These are phyloP conservation scores for Pulicaria dysenterica DNA, from an alignment of 129 eudicot genomes.

Conservation along the genomic window DNA sequence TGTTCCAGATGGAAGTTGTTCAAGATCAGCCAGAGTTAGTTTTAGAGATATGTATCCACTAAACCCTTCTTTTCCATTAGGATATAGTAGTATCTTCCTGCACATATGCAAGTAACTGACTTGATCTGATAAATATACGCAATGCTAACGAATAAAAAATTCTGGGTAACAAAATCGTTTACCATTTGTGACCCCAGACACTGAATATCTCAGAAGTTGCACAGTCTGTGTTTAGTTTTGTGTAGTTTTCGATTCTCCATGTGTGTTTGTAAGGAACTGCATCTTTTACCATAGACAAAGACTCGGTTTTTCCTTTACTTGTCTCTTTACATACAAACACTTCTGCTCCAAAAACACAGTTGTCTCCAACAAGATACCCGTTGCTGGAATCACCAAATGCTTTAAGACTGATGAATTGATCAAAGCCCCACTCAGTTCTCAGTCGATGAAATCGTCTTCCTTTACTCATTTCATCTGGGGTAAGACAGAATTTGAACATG, in stretches of 20 bases:
- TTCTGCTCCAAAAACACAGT: constrained; percentile 67
- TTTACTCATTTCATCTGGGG: constrained; percentile 40
- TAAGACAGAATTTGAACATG: not conserved
- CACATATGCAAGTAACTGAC: not conserved
- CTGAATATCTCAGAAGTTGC: constrained; percentile 45
- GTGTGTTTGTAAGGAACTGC: constrained; percentile 44
- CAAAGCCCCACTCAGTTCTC: constrained; percentile 67
- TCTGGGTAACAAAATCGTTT: not conserved
- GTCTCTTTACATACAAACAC: constrained; percentile 56
- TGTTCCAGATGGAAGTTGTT: constrained; percentile 39
- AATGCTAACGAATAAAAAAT: not conserved
- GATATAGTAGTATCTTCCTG: constrained; percentile 55
- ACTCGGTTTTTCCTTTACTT: constrained; percentile 54
- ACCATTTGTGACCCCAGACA: constrained; percentile 61
- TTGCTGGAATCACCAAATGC: constrained; percentile 41
- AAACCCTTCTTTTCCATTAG: constrained; percentile 47
- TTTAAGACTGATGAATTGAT: constrained; percentile 43
- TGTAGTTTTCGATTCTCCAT: constrained; percentile 56
- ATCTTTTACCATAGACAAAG: constrained; percentile 52
- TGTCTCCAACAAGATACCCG: constrained; percentile 58
- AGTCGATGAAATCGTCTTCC: constrained; percentile 53
- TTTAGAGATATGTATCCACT: constrained; percentile 40
- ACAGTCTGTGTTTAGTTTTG: constrained; percentile 21
- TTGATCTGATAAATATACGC: not conserved
- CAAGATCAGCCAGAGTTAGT: constrained; percentile 49